Base-by-base conservation (phyloP, 371 early-diverging fungal species). In the Entomophthora muscae region DNA sequence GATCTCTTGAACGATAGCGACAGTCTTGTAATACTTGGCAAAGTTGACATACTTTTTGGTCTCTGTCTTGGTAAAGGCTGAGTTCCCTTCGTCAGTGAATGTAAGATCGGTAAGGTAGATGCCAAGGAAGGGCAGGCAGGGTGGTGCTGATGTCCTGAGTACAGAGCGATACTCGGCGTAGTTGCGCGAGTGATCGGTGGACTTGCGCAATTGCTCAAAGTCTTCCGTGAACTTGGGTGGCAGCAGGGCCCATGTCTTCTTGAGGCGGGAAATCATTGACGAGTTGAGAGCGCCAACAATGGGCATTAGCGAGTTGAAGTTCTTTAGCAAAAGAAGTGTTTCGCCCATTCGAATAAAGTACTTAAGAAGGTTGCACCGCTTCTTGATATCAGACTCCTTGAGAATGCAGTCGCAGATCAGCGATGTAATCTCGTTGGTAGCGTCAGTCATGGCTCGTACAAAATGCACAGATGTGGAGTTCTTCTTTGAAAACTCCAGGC, bases 21-120 rank as follows among this genome's bases (percentile, higher is more conserved):
- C 64, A 22, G 27, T 64, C 22, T 22, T 29, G 32, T n/a, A 12
- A 22, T 64, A 56, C 56, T 64, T 64, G 12, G 32, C 32, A 56
- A 64, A 64, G 27, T 64, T 64, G 7, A 64, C 29, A 12, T 53
- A 26, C 23, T 63, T 52, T n/a, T n/a, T n/a, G 68, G 90, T 83
- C n/a, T 88, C 74, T 51, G 67, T 63, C 3, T 5, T 27, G 1
- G 26, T 30, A 53, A 52, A 65, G 57, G 70, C 67, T 0, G 81
- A 75, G 65, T 83, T 86, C 10, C 86, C 84, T 63, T 83, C 85
- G 24, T 82, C 86, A 32, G 86, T 84, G 69, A 90, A 90, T 0
- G 89, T 90, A 69, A 93, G 72, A 66, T 93, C 93, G 2, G 90
- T 89, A 28, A 93, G 74, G 63, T 84, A 91, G n/a, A 90, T 60